Evolutionary conservation across 352 stramenopile genomes (phyloP), one percentile per base, ranked within the genome.

Genomic region (Thraustotheca clavata): DNA sequence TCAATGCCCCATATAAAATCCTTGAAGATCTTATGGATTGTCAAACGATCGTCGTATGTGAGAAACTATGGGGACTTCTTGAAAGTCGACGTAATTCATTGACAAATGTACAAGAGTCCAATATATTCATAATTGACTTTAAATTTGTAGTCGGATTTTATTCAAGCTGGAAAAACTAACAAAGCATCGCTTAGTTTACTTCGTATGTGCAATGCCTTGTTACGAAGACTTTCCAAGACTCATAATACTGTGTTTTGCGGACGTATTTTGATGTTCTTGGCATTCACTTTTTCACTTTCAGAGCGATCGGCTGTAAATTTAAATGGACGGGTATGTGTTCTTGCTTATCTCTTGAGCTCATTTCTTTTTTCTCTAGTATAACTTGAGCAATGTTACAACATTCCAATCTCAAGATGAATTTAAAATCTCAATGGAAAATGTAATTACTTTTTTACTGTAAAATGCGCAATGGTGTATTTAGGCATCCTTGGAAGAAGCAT

Each of bases 221-320:
- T 94, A 67, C 83, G 85, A 4, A 81, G 85, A 26, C 67, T 92
- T 48, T 94, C 85, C 29, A 92, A 92, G 74, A 94, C 85, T 24
- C 83, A 94, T 68, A 91, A 94, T 70, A 94, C 80, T 54, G 83
- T 94, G n/a, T 94, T 94, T 41, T 94, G 85, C 46, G 85, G 85
- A 40, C 87, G 86, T 66, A 94, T 94, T 65, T 67, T 94, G 35
- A 68, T 92, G 47, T 92, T 94, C 65, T 74, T 94, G 66, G 91
- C 85, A 39, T 94, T 88, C 49, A 91, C 79, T 24, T 94, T 94
- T 26, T 74, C 83, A 31, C 71, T 94, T 8, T 91, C 83, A 29
- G 85, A 94, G 69, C 81, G 83, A 26, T 94, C 85, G 38, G 85
- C 81, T 26, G 81, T 94, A 4, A 94, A 94, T 66, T 60, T 92